Conservation (phyloP, 2,329 filamentous ascomycete genomes). For the Pleomassaria siparia region DNA sequence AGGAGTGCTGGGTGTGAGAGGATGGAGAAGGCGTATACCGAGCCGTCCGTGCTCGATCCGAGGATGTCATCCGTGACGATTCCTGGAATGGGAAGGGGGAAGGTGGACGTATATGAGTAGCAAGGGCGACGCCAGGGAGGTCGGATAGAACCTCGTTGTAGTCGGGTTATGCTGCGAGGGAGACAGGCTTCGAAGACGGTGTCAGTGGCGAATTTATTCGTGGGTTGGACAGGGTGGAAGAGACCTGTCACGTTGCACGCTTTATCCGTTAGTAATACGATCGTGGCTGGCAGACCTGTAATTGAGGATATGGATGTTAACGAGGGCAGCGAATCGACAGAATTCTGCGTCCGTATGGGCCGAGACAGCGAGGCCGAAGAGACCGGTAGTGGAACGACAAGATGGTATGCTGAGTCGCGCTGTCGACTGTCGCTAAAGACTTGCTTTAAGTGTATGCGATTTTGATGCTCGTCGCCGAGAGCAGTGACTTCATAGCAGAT, state of each 20-base stretch:
- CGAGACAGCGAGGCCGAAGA: constrained; percentile 1
- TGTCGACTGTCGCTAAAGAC: constrained; percentile 35
- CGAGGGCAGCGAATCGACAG: not conserved
- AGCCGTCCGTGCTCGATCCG: constrained; percentile 55
- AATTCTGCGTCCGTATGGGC: not conserved
- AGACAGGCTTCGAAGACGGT: constrained; percentile 48
- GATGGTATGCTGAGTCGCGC: constrained; percentile 28
- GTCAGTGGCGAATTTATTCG: constrained; percentile 25
- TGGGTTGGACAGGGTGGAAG: constrained; percentile 21
- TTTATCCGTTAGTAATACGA: constrained; percentile 40
- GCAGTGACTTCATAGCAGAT: constrained; percentile 48
- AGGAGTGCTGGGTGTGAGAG: constrained; percentile 64
- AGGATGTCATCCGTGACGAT: constrained; percentile 52
- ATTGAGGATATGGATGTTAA: not conserved
- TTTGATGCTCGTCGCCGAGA: constrained; percentile 37
- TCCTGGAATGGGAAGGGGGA: constrained; percentile 34
- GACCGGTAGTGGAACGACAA: constrained; percentile 15
- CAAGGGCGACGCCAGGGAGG: constrained; percentile 36
- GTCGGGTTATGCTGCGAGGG: constrained; percentile 44
- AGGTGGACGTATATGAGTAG: not conserved
- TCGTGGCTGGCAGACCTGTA: not conserved
- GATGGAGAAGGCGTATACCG: constrained; percentile 62
- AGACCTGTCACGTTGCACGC: constrained; percentile 33
- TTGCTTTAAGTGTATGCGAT: constrained; percentile 19
- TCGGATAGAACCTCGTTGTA: constrained; percentile 54